phyloP scores from a whole-genome alignment of 352 stramenopile species.

The Achlya hypogyna region DNA sequence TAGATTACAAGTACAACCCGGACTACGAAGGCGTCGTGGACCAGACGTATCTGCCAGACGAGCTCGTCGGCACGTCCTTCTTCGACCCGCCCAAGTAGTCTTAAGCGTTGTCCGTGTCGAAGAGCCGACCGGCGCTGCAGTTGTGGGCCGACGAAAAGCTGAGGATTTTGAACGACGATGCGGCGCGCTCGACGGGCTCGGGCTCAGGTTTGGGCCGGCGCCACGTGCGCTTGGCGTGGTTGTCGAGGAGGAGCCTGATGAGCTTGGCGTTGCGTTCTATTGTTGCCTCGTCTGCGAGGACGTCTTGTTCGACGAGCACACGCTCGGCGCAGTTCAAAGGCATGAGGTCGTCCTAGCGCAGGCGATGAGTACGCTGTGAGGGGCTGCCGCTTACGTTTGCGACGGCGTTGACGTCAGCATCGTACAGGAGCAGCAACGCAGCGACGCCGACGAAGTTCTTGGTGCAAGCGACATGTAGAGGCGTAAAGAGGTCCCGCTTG shows the following conservation, averaged over 20 bases:
- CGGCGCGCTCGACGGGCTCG: too few species aligned
- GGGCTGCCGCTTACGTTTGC: conserved; percentile 31
- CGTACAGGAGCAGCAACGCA: conserved; percentile 58
- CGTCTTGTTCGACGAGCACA: background rate
- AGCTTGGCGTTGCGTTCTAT: background rate
- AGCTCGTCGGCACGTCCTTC: conserved; percentile 43
- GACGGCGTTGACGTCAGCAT: conserved; percentile 64
- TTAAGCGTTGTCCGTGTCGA: background rate
- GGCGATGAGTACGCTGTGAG: background rate
- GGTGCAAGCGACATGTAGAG: conserved; percentile 51
- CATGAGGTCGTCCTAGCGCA: conserved; percentile 51
- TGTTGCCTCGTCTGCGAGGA: background rate
- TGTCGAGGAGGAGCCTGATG: background rate
- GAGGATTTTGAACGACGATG: background rate
- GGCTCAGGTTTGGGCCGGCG: background rate
- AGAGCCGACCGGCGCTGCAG: background rate
- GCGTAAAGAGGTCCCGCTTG: conserved; percentile 46
- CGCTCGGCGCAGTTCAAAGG: conserved; percentile 40
- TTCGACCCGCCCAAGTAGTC: background rate
- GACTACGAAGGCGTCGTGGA: conserved; percentile 54
- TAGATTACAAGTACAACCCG: conserved; percentile 77
- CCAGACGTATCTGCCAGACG: conserved; percentile 76
- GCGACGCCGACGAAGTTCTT: conserved; percentile 51
- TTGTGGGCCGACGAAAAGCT: conserved; percentile 1
- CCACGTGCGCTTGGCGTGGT: background rate